Conservation (phyloP, 495 filamentous ascomycete species). For the Trichoderma virens region DNA sequence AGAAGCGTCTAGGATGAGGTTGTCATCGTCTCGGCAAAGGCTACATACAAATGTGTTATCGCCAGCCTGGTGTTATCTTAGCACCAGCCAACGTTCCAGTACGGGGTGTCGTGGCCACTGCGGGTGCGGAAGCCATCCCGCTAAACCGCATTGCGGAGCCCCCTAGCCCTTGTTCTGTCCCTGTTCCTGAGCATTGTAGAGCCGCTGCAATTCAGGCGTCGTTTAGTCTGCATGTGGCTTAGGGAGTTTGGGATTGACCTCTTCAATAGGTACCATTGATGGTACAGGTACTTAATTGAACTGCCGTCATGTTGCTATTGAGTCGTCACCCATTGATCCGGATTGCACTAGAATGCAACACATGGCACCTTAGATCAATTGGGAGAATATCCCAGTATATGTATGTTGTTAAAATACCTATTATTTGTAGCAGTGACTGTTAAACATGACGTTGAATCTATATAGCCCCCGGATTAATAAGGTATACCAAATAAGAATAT, state of each 20-base stretch:
- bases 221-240: not conserved
- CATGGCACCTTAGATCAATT: no score
- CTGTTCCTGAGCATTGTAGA: not conserved
- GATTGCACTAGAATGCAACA: no score
- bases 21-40: not conserved
- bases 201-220: not conserved
- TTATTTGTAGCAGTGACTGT: not conserved
- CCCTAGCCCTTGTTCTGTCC: not conserved
- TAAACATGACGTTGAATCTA: not conserved
- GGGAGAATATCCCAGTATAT: no score
- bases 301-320: no score
- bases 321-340: no score
- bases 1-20: not conserved
- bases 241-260: not conserved
- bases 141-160: not conserved
- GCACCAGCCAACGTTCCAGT: not conserved
- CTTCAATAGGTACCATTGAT: not conserved
- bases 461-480: not conserved
- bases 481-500: not conserved
- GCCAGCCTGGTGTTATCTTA: not conserved
- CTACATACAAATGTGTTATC: not conserved
- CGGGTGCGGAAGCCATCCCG: not conserved
- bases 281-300: not conserved
- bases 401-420: not conserved
- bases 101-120: slow-evolving; percentile 2